Base-by-base conservation (phyloP, 192 early-diverging fungal species). In the Neocallimastix lanati region DNA sequence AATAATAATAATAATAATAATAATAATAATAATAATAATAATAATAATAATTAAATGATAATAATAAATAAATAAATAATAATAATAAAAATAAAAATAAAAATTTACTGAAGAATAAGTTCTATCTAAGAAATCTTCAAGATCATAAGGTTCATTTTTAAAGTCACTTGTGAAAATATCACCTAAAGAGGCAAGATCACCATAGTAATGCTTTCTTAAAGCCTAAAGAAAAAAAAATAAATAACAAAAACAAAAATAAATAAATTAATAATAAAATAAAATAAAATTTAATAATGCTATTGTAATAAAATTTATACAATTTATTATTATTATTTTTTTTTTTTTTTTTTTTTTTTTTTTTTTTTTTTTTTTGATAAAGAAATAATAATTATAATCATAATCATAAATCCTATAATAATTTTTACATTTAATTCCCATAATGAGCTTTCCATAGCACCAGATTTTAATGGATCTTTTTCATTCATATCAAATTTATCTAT, bases 91-190 rank as follows among this genome's bases (percentile, higher is more conserved):
- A n/a, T n/a, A n/a, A n/a, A n/a, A n/a, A n/a, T n/a, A n/a, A n/a
- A n/a, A n/a, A 58, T 84, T 85, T 67, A 84, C 82, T 27, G 33
- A 80, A 29, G 84, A 79, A 28, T 77, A 30, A 1, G 93, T 94
- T 82, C 95, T 93, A 82, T 99, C 98, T 85, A 98, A 87, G 85
- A 97, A 99, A 83, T 97, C 96, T 84, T 99, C 98, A 78, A 99
- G 84, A 82, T 92, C 88, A 82, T 94, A 99, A 29, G 86, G 83
- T 6, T 93, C 92, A 83, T 95, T 95, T 28, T 92, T 90, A 81
- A 99, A 93, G 30, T 93, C 92, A 79, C 97, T 94, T 83, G 89
- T 86, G 77, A 98, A 98, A 12, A 95, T 88, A 76, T 89, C 88
- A 25, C 94, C 95, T 77, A 99, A 83, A 0, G 92, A 93, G 0